These are phyloP conservation scores for Nelumbo lutea DNA, from an alignment of 164 flowering plant species.

Conservation along the genomic window DNA sequence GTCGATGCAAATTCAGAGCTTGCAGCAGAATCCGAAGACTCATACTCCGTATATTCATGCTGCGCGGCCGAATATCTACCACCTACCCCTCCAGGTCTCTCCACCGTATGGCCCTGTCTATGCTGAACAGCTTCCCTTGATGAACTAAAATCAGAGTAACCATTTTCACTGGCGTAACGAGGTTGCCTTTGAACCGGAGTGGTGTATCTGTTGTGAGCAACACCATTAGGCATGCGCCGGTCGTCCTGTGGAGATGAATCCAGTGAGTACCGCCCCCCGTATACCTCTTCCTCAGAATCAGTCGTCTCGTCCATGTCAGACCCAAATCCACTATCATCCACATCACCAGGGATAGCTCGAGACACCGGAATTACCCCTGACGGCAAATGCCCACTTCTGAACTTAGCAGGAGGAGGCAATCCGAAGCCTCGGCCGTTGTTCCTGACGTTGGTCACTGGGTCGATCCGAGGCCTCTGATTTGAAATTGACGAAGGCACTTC, in stretches of 20 bases:
- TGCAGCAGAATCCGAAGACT: conserved; percentile 60
- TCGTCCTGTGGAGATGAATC: conserved; percentile 53
- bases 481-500: conserved; percentile 21
- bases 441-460: conserved; percentile 25
- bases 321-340: conserved; percentile 44
- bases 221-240: conserved; percentile 15
- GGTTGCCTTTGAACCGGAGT: conserved; percentile 14
- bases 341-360: conserved; percentile 23
- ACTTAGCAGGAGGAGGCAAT: conserved; percentile 55
- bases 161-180: conserved; percentile 20
- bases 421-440: conserved; percentile 42
- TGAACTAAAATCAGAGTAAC: conserved; percentile 33
- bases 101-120: conserved; percentile 7
- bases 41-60: conserved; percentile 55
- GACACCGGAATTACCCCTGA: conserved; percentile 37
- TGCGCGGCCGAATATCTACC: conserved; percentile 32
- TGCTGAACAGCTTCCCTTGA: conserved; percentile 19
- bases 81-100: conserved; percentile 21
- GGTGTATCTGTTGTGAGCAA: conserved; percentile 7
- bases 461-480: conserved; percentile 29
- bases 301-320: conserved; percentile 57
- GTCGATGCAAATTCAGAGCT: conserved; percentile 67
- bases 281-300: conserved; percentile 61
- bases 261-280: conserved; percentile 52
- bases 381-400: conserved; percentile 65